These are phyloP conservation scores for Alternaria ventricosa DNA, from an alignment of 2,329 filamentous ascomycete genomes.

Conservation along the genomic window DNA sequence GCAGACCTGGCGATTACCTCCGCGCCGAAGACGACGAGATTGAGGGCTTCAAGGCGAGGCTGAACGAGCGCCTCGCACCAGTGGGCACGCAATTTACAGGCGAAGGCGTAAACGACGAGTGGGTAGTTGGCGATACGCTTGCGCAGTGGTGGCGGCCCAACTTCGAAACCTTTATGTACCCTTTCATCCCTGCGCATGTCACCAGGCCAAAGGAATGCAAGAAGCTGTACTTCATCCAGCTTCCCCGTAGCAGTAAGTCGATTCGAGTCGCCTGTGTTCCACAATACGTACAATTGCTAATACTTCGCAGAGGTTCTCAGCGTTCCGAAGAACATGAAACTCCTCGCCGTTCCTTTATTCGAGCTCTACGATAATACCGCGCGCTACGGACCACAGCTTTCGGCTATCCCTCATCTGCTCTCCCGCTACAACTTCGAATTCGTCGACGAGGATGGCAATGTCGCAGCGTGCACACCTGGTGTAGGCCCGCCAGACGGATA, in stretches of 20 bases:
- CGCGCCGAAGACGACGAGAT: conserved; percentile 88
- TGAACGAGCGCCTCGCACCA: conserved; percentile 92
- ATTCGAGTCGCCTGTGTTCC: not conserved
- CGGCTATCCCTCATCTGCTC: conserved; percentile 92
- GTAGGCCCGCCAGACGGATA: conserved; percentile 62
- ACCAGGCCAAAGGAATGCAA: conserved; percentile 98
- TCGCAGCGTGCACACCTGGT: conserved; percentile 84
- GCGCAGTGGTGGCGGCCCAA: conserved; percentile 99
- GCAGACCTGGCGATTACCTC: conserved; percentile 87
- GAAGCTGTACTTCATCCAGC: conserved; percentile 96
- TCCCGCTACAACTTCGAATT: conserved; percentile 98
- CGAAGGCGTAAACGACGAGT: conserved; percentile 88
- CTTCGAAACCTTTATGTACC: conserved; percentile 99
- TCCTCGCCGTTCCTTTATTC: conserved; percentile 94
- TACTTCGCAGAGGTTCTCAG: conserved; percentile 77
- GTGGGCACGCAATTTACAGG: conserved; percentile 82
- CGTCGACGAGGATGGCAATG: conserved; percentile 88
- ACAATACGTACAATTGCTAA: conserved; percentile 23
- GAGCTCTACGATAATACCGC: conserved; percentile 98
- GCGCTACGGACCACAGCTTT: conserved; percentile 92
- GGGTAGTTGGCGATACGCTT: conserved; percentile 92
- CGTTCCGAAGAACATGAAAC: conserved; percentile 99
- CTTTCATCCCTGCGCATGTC: conserved; percentile 94
- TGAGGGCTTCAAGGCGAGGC: conserved; percentile 88
- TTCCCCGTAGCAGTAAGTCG: conserved; percentile 82